Base-by-base conservation (phyloP, 2,329 filamentous ascomycete species). In the Didymella lethalis region DNA sequence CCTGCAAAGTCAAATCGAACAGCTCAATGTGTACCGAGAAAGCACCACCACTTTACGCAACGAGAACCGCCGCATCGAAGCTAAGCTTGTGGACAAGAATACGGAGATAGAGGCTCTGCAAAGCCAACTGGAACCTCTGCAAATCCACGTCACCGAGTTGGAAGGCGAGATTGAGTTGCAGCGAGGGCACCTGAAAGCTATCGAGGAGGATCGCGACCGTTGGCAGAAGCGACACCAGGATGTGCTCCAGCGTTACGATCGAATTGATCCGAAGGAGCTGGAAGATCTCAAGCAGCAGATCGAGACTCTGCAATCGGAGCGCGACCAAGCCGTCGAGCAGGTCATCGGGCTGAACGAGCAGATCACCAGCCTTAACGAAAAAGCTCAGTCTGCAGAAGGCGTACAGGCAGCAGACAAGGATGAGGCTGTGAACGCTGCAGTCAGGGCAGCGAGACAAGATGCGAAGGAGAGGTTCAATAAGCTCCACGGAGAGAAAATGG, bases 221-320 rank as follows among this genome's bases (percentile, higher is more conserved):
- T 97, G 94, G 91, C 93, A 97, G 78, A 94, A 97, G 82, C 90
- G 95, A 25, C 96, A 93, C 1, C 93, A 98, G 74, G 92, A 96
- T 67, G 97, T 99, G 62, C 86, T 99, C 49, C 93, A 92, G 65
- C 97, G 97, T 75, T 97, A 98, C 73, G 93, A 97, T 67, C 91
- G 94, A 55, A 92, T 96, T 51, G 95, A 99, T 73, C 94, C 95
- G 43, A 92, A 91, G 3, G 94, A 98, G 72, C 86, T 97, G 74
- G 94, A 98, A 69, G 88, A 90, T 59, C 84, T 99, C 57, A 97
- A 95, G 80, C 87, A 90, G 72, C 88, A 89, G 59, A 86, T 97
- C 52, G 80, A 86, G 16, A 73, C 74, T 25, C 65, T 82, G 44
- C 71, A 84, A 53, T 75, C 77, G 4, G 88, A 92, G 67, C 81